Evolutionary conservation across 192 early-diverging fungal genomes (phyloP).

Genomic region (Rhizoclosmatium sp.): DNA sequence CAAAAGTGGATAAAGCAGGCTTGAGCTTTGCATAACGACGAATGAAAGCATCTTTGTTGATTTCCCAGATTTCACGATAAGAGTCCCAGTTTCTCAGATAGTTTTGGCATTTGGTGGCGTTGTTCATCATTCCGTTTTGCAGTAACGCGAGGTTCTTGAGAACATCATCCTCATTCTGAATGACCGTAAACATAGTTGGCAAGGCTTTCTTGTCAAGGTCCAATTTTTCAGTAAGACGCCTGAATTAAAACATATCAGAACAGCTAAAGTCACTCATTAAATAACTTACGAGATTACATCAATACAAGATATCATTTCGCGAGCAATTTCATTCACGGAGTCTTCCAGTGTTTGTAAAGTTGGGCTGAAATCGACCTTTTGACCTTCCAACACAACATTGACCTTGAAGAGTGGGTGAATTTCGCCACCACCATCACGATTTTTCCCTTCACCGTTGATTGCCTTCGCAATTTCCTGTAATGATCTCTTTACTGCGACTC

Average conservation of each 20-base stretch:
- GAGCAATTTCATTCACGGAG: constrained; percentile 60
- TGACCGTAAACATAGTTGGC: constrained; percentile 59
- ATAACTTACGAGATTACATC: constrained; percentile 51
- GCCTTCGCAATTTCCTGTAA: constrained; percentile 67
- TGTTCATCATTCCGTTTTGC: constrained; percentile 66
- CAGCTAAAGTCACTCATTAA: constrained; percentile 27
- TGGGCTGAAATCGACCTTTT: constrained; percentile 69
- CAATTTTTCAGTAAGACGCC: constrained; percentile 19
- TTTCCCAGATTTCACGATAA: constrained; percentile 75
- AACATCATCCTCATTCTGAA: constrained; percentile 67
- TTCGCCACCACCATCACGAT: constrained; percentile 57
- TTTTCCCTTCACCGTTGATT: constrained; percentile 72
- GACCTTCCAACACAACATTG: constrained; percentile 65
- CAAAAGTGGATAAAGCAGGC: constrained; percentile 69
- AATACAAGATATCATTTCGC: constrained; percentile 68
- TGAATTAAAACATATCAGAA: constrained; percentile 46
- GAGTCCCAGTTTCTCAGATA: constrained; percentile 72
- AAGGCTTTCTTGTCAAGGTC: constrained; percentile 28
- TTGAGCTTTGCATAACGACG: constrained; percentile 71
- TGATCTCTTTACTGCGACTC: constrained; percentile 59
- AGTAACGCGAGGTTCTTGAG: constrained; percentile 65
- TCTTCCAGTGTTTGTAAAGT: constrained; percentile 61
- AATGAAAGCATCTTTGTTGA: constrained; percentile 76
- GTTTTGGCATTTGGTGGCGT: constrained; percentile 64
- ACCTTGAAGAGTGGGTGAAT: constrained; percentile 72